phyloP scores from a whole-genome alignment of 75 land plant genomes.

The Picea glauca region DNA sequence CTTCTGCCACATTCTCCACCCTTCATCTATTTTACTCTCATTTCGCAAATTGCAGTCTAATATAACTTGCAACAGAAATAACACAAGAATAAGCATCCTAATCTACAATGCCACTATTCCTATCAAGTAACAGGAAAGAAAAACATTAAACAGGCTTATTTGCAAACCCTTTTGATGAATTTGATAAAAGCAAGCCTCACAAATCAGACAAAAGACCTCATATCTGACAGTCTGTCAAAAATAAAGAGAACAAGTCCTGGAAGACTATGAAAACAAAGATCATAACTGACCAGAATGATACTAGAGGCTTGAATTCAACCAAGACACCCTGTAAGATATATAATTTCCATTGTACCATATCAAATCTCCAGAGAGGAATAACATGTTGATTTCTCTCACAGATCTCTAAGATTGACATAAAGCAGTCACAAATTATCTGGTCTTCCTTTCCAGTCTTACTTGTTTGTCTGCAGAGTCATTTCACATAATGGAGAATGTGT shows the following conservation, averaged over 20 bases:
- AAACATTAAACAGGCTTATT: not conserved
- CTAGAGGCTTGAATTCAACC: not conserved
- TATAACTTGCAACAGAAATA: slow-evolving; percentile 23
- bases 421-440: not conserved
- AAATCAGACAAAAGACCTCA: slow-evolving; percentile 2
- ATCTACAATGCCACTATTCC: not conserved
- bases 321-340: not conserved
- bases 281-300: not conserved
- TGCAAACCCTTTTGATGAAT: not conserved
- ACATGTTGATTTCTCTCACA: not conserved
- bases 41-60: slow-evolving; percentile 21
- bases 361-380: not conserved
- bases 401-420: not conserved
- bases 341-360: not conserved
- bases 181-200: not conserved
- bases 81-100: not conserved
- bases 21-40: slow-evolving; percentile 42
- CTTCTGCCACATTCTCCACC: slow-evolving; percentile 85
- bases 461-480: no score
- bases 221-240: not conserved
- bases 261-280: not conserved
- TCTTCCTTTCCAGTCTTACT: not conserved
- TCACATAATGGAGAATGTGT: no score
- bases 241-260: not conserved
- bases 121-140: not conserved